These are phyloP conservation scores for Fomes fomentarius DNA, from an alignment of 1,284 basidiomycete species.

Conservation along the genomic window DNA sequence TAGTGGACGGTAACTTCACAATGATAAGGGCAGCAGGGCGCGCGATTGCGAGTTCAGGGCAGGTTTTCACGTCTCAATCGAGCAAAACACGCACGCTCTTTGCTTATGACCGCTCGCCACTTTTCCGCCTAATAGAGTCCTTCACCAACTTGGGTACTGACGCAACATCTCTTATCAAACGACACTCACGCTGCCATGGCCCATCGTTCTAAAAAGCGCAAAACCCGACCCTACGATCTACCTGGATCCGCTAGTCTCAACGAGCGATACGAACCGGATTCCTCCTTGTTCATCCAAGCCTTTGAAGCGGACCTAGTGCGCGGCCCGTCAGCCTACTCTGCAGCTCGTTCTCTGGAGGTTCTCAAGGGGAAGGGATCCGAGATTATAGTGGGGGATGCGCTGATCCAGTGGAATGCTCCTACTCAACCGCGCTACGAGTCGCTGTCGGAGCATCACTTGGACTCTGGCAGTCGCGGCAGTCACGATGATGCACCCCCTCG, in stretches of 20 bases:
- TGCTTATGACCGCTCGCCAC: too few relatives aligned
- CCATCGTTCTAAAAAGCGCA: neutral
- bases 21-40: too few relatives aligned
- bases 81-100: too few relatives aligned
- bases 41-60: too few relatives aligned
- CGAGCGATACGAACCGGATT: constrained; percentile 16
- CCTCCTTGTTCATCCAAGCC: constrained; percentile 57
- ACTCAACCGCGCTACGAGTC: too few relatives aligned
- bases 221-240: neutral
- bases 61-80: too few relatives aligned
- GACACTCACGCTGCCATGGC: too few relatives aligned
- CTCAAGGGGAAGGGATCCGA: constrained; percentile 13
- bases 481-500: neutral
- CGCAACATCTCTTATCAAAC: too few relatives aligned
- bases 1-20: too few relatives aligned
- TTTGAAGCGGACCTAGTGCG: constrained; percentile 68
- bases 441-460: constrained; percentile 18
- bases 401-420: constrained; percentile 52
- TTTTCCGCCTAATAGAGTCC: too few relatives aligned
- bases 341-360: constrained; percentile 53
- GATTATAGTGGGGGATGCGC: constrained; percentile 38
- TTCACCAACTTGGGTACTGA: too few relatives aligned
- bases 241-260: neutral
- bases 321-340: constrained; percentile 45
- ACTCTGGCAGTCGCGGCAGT: too few relatives aligned